Conservation (phyloP, 1,284 basidiomycete genomes). For the Moesziomyces aphidis region DNA sequence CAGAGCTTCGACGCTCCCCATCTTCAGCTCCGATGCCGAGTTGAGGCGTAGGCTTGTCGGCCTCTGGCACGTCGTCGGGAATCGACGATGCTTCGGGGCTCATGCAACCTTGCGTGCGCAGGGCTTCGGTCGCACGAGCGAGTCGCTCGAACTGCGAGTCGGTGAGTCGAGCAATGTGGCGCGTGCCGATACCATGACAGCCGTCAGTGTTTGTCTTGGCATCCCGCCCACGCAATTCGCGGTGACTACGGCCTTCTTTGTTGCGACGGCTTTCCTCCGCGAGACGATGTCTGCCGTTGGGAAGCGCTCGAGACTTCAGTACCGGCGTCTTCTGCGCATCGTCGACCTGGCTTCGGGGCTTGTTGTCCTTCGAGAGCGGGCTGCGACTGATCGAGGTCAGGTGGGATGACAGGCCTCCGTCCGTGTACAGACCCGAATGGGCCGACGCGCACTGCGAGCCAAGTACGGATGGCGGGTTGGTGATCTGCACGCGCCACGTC, state of each 20-base stretch:
- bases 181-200: slow-evolving; percentile 2
- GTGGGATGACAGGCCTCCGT: slow-evolving; percentile 8
- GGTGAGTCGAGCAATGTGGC: slow-evolving; percentile 28
- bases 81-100: too few species aligned
- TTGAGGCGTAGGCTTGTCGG: too few species aligned
- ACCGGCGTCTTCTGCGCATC: slow-evolving; percentile 16
- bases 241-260: background rate
- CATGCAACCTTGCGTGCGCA: too few species aligned
- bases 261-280: background rate
- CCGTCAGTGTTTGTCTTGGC: background rate
- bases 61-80: too few species aligned
- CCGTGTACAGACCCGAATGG: slow-evolving; percentile 1
- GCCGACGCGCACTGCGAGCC: slow-evolving; percentile 15
- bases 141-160: slow-evolving; percentile 33
- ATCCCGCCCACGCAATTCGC: too few species aligned
- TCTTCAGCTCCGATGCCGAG: background rate
- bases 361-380: slow-evolving; percentile 19
- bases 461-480: slow-evolving; percentile 4
- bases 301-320: background rate
- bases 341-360: background rate
- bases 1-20: slow-evolving; percentile 6
- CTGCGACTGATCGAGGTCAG: slow-evolving; percentile 39
- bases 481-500: slow-evolving; percentile 28
- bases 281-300: background rate
- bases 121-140: slow-evolving; percentile 10